Conservation (phyloP, 176 grass and related monocot species). For the Sorghum bicolor region Sorghum_bicolor_NCBIv3 NC_012874.2:68086001-68086500, state of each 20-base stretch:
- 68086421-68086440: not conserved
- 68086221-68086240: constrained; percentile 74
- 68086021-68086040: not conserved
- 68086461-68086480: not conserved
- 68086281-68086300: constrained; percentile 52
- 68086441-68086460: not conserved
- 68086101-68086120: constrained; percentile 27
- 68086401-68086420: constrained; percentile 13
- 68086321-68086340: constrained; percentile 57
- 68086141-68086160: constrained; percentile 49
- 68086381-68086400: constrained; percentile 50
- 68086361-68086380: constrained; percentile 70
- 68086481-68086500: not conserved
- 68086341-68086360: constrained; percentile 64
- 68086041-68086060: not conserved
- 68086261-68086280: constrained; percentile 40
- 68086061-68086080: not conserved
- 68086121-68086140: constrained; percentile 49
- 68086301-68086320: constrained; percentile 42
- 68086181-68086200: constrained; percentile 54
- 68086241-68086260: constrained; percentile 47
- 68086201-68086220: constrained; percentile 64
- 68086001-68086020: not conserved
- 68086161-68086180: constrained; percentile 44
- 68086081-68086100: not conserved